phyloP scores from a whole-genome alignment of 2,329 filamentous ascomycete genomes.

The Pseudogymnoascus sp. region DNA sequence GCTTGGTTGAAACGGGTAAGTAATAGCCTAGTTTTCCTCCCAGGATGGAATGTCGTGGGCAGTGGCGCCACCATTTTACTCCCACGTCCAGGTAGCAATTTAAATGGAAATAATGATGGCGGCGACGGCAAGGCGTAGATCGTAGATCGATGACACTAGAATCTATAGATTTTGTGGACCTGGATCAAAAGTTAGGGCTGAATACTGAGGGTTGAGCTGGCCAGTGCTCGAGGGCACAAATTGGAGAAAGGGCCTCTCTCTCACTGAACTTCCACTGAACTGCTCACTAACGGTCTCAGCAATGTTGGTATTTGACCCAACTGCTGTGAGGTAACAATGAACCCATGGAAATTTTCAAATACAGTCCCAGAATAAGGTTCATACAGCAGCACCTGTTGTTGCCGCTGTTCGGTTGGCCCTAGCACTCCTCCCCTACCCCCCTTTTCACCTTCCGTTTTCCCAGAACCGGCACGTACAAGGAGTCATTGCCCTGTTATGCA shows the following conservation, averaged over 20 bases:
- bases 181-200: constrained; percentile 1
- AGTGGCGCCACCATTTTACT: background rate
- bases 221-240: background rate
- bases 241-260: background rate
- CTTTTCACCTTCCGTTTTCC: background rate
- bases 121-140: background rate
- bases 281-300: background rate
- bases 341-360: background rate
- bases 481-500: constrained; percentile 1
- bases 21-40: background rate
- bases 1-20: background rate
- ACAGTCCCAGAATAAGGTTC: background rate
- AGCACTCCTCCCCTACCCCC: background rate
- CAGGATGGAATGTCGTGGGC: background rate
- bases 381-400: background rate
- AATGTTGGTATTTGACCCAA: background rate
- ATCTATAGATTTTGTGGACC: background rate
- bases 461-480: background rate
- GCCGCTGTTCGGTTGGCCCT: background rate
- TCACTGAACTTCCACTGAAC: background rate
- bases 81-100: background rate
- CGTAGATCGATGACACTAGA: background rate
- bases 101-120: background rate
- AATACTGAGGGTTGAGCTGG: background rate
- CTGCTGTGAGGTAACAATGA: background rate